Conservation (phyloP, 371 early-diverging fungal species). For the Mucor racemosus region DNA sequence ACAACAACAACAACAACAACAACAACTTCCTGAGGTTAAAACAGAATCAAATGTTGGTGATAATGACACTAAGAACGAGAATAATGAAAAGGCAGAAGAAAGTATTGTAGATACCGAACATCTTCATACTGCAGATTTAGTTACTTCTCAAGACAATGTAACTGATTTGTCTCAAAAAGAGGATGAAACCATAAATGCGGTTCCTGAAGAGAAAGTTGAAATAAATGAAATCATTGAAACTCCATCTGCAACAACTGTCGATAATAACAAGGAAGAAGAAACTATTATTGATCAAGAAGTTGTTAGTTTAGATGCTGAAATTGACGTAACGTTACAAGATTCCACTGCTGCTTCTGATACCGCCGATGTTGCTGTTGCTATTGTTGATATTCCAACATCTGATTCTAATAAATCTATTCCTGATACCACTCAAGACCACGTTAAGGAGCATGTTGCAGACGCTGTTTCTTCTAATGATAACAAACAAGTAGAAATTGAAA, state of each 20-base stretch:
- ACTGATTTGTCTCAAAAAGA: conserved; percentile 8
- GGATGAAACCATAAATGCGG: neutral
- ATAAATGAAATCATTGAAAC: neutral
- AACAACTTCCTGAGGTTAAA: neutral
- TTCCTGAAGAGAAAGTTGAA: neutral
- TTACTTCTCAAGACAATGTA: neutral
- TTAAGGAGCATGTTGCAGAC: neutral
- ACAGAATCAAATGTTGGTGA: neutral
- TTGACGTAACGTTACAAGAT: neutral
- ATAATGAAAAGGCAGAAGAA: neutral
- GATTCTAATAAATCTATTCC: neutral
- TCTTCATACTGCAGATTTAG: neutral
- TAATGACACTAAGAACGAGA: neutral
- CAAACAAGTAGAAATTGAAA: neutral
- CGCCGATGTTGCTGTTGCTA: neutral
- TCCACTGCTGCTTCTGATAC: neutral
- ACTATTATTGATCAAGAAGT: neutral
- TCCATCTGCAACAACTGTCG: too few relatives aligned
- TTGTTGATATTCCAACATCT: neutral
- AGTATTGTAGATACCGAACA: neutral
- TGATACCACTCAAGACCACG: conserved; percentile 1
- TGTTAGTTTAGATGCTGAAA: neutral
- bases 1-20: neutral
- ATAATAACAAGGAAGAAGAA: neutral
- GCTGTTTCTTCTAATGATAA: neutral